Base-by-base conservation (phyloP, 148 eudicot species). In the Linanthus parryae region DNA sequence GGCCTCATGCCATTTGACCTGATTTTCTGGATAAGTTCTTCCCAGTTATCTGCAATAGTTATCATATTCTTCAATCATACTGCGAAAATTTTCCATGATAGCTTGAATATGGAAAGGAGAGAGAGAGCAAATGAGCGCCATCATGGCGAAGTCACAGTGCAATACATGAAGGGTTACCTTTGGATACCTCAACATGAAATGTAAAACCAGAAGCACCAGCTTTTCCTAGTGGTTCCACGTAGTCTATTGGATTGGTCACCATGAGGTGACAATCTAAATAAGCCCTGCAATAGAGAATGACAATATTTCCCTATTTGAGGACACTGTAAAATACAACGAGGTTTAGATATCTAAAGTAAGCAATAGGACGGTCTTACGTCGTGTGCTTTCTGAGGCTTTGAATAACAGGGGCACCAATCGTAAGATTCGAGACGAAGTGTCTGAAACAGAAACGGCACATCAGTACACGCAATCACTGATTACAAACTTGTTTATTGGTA, bases 181-280 rank as follows among this genome's bases (percentile, higher is more conserved):
- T 82, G 43, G 77, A 75, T 52, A 45, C 81, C 71, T 94, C 99
- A 31, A 94, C 85, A 46, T 94, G 99, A 76, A 94, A 94, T 44
- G 99, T 94, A 55, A 94, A 94, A 46, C 99, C 95, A 20, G 96
- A 88, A 54, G 99, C 99, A 65, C 99, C 99, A 62, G 99, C 99
- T 76, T 94, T 94, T 23, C 85, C 94, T 0, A 94, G 65, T 51
- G 88, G 79, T 56, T 94, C 96, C 31, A 88, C 99, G 65, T 88
- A 88, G 68, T 73, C 85, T 59, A 88, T 51, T 34, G 99, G 99
- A 73, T 94, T 79, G 19, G 99, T 94, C 39, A 94, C 99, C 99
- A 94, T 94, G 55, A 94, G 88, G 72, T 94, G 99, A 56, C 99
- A 94, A 71, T 94, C 99, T 68, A 94, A 62, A 67, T 94, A 94